These are phyloP conservation scores for Malassezia sympodialis DNA, from an alignment of 1,284 basidiomycete genomes.

Conservation along the genomic window DNA sequence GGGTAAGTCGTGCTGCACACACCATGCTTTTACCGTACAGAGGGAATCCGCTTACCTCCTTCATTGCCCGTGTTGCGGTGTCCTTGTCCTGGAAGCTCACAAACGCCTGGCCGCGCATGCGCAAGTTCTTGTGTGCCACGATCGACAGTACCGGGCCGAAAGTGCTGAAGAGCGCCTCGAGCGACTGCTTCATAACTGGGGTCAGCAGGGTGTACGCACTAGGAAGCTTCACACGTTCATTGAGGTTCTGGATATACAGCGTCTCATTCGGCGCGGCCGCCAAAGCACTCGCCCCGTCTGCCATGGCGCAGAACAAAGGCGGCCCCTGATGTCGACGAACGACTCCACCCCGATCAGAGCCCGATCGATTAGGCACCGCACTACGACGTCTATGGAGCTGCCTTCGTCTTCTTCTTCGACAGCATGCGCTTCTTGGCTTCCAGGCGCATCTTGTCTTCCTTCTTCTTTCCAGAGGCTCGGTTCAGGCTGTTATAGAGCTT, in stretches of 20 bases:
- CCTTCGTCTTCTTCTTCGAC: constrained; percentile 11
- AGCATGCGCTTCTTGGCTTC: constrained; percentile 39
- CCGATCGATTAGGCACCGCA: background rate
- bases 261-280: constrained; percentile 56
- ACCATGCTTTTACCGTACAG: constrained; percentile 85
- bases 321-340: too few relatives aligned
- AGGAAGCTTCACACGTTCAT: constrained; percentile 79
- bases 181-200: constrained; percentile 72
- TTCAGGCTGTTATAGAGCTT: constrained; percentile 95
- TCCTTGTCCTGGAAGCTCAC: constrained; percentile 76
- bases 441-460: constrained; percentile 55
- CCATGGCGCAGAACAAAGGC: background rate
- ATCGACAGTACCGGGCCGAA: constrained; percentile 87
- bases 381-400: background rate
- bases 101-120: constrained; percentile 97
- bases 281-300: background rate
- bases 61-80: constrained; percentile 72
- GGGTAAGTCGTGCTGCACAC: constrained; percentile 14
- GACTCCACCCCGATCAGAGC: constrained; percentile 3
- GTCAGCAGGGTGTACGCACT: constrained; percentile 8
- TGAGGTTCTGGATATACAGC: constrained; percentile 90
- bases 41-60: constrained; percentile 85
- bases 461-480: constrained; percentile 69
- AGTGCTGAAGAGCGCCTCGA: constrained; percentile 78
- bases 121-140: constrained; percentile 78